Conservation (phyloP, 2,329 filamentous ascomycete genomes). For the Botrytis tulipae region DNA sequence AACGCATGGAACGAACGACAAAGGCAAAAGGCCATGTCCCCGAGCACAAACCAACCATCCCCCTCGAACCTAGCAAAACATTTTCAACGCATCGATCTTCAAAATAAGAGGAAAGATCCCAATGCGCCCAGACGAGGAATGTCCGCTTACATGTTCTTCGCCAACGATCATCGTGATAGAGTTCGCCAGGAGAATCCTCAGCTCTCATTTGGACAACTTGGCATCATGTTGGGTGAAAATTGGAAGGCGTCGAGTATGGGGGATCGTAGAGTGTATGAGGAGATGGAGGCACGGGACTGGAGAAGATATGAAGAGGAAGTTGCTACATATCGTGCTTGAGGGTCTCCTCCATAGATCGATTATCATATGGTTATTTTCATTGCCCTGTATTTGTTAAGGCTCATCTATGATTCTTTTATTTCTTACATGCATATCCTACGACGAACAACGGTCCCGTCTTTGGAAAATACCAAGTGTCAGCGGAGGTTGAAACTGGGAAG, state of each 20-base stretch:
- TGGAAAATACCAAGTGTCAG: background rate
- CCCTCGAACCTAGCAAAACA: background rate
- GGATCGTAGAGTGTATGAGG: background rate
- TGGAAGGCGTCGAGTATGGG: background rate
- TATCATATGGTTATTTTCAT: no score
- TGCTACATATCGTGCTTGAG: background rate
- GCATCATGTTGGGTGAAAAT: background rate
- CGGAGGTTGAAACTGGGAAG: background rate
- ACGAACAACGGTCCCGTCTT: background rate
- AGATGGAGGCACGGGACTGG: background rate
- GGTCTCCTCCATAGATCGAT: background rate
- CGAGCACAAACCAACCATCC: background rate
- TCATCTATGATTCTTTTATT: background rate
- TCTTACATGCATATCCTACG: background rate
- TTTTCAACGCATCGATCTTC: background rate
- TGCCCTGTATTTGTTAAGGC: rapidly evolving
- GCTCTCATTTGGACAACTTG: background rate
- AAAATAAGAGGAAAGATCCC: background rate
- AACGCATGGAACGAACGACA: background rate
- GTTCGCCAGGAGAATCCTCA: background rate
- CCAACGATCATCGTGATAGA: background rate
- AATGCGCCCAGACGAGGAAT: background rate
- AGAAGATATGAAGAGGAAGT: background rate
- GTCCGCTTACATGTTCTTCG: background rate
- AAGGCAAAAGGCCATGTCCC: background rate